Percentiles rank a stretch among this genome's conserved stretches.
Conservation (phyloP, 2,329 filamentous ascomycete genomes). For the Sporothrix euskadiensis region DNA sequence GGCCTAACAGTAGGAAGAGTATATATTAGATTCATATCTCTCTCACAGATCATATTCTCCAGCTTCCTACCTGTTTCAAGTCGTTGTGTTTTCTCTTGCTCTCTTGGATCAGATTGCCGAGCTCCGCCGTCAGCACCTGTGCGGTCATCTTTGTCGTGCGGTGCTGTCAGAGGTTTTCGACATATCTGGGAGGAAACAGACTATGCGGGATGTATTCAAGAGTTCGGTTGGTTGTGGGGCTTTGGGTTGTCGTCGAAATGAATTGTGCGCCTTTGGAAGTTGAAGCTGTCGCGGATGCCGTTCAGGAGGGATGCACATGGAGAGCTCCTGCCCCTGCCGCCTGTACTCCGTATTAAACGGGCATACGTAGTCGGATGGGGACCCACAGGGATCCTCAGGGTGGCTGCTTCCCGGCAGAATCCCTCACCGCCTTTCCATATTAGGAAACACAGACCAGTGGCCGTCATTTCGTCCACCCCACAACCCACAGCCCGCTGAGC, state of each 20-base stretch:
- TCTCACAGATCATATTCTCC: not conserved
- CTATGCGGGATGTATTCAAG: not conserved
- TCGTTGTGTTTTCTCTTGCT: conserved; percentile 94
- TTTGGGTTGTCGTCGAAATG: not conserved
- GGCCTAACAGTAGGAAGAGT: conserved; percentile 55
- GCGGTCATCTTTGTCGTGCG: conserved; percentile 70
- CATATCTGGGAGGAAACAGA: conserved; percentile 27
- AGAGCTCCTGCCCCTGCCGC: conserved; percentile 13
- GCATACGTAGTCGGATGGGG: conserved; percentile 46
- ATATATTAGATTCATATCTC: not conserved
- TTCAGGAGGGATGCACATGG: not conserved
- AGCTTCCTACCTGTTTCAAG: conserved; percentile 73
- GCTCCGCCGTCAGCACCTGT: conserved; percentile 83
- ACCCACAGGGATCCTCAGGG: not conserved
- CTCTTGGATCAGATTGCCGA: conserved; percentile 89
- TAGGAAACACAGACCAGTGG: not conserved
- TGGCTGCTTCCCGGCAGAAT: conserved; percentile 28
- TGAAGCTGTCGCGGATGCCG: conserved; percentile 4
- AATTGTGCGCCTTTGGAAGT: not conserved
- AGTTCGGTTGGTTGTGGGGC: no score
- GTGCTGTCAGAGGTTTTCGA: conserved; percentile 24
- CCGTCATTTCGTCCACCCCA: conserved; percentile 6
- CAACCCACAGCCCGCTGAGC: conserved; percentile 11
- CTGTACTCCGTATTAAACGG: conserved; percentile 45
- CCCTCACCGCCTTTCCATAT: conserved; percentile 28